phyloP scores from a whole-genome alignment of 768 basidiomycete species.

The Infundibulicybe gibba region DNA sequence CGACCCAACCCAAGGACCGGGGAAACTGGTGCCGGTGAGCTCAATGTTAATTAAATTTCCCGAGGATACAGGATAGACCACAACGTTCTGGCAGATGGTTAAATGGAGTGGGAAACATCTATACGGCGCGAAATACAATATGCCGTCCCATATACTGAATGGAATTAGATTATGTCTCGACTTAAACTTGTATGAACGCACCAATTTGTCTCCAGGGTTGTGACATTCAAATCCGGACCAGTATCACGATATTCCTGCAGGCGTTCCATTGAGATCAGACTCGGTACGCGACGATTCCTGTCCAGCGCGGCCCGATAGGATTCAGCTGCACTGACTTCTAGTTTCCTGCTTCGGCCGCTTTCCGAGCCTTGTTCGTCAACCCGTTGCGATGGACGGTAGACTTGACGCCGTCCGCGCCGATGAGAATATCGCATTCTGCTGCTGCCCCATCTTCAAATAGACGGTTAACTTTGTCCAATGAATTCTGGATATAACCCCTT shows the following conservation, averaged over 20 bases:
- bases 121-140: conserved; percentile 12
- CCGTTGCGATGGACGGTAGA: conserved; percentile 25
- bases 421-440: conserved; percentile 47
- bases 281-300: conserved; percentile 35
- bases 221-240: conserved; percentile 18
- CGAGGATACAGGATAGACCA: conserved; percentile 28
- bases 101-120: background rate
- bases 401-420: conserved; percentile 34
- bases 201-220: conserved; percentile 18
- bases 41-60: conserved; percentile 28
- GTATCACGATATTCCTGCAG: conserved; percentile 17
- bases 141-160: conserved; percentile 27
- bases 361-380: conserved; percentile 13
- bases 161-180: background rate
- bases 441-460: conserved; percentile 44
- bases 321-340: conserved; percentile 10
- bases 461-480: conserved; percentile 17
- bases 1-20: conserved; percentile 32
- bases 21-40: conserved; percentile 21
- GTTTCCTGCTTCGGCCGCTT: conserved; percentile 7
- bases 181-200: conserved; percentile 7
- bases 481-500: conserved; percentile 29
- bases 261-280: conserved; percentile 21
- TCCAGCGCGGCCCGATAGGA: conserved; percentile 28
- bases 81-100: conserved; percentile 18